phyloP scores from a whole-genome alignment of 2,329 filamentous ascomycete genomes.

The Cladophialophora yegresii region DNA sequence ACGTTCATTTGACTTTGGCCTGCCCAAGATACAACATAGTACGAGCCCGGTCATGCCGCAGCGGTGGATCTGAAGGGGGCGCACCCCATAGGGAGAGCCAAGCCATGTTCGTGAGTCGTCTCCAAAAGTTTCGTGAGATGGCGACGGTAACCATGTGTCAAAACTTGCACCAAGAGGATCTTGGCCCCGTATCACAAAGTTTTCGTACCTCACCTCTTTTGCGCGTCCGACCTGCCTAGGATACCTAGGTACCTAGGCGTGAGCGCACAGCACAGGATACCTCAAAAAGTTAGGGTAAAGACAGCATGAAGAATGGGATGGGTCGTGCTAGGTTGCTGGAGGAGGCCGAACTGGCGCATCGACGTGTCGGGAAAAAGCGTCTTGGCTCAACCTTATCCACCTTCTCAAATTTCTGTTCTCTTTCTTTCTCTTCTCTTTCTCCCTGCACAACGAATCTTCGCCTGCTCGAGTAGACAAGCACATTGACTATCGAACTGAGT shows the following conservation, averaged over 20 bases:
- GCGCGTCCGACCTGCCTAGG: background rate
- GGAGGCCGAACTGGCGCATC: background rate
- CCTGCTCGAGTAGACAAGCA: no score
- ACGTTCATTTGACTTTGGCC: slow-evolving; percentile 27
- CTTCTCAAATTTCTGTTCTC: background rate
- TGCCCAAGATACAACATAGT: slow-evolving; percentile 19
- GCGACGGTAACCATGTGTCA: background rate
- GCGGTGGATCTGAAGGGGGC: slow-evolving; percentile 21
- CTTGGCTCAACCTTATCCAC: slow-evolving; percentile 4
- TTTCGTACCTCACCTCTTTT: background rate
- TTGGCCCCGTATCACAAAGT: background rate
- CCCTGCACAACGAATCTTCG: background rate
- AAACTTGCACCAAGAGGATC: background rate
- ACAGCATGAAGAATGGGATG: background rate
- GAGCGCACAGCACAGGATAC: background rate
- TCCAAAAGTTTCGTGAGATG: background rate
- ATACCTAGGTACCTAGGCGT: no score
- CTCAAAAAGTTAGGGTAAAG: background rate
- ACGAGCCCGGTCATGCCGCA: slow-evolving; percentile 21
- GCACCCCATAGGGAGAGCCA: background rate
- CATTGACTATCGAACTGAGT: no score
- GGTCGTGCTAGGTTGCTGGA: background rate
- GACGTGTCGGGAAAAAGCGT: slow-evolving; percentile 2
- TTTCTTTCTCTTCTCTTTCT: background rate
- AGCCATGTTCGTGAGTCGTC: background rate